phyloP scores from a whole-genome alignment of 768 basidiomycete genomes.

The Russula dissimulans region DNA sequence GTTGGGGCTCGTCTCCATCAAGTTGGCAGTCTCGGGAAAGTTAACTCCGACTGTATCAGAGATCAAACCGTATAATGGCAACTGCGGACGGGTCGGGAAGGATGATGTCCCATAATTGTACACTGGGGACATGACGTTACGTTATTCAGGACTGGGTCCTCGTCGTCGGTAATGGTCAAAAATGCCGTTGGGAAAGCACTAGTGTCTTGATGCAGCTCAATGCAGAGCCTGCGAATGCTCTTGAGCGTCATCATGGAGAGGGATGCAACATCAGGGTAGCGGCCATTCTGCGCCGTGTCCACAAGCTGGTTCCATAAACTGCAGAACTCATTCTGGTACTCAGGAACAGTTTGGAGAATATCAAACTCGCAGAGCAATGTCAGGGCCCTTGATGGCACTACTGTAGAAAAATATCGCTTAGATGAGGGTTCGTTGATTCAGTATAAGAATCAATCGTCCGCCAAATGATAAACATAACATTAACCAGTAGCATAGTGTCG shows the following conservation, averaged over 20 bases:
- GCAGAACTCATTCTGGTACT: background rate
- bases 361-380: background rate
- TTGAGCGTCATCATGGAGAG: background rate
- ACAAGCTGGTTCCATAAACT: slow-evolving; percentile 1
- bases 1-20: too few species aligned
- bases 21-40: too few species aligned
- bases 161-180: background rate
- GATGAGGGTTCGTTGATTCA: background rate
- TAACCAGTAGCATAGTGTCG: background rate
- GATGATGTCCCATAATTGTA: background rate
- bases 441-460: background rate
- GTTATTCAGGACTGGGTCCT: background rate
- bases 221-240: background rate
- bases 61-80: background rate
- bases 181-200: background rate
- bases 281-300: background rate
- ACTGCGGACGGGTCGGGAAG: background rate
- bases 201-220: background rate
- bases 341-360: background rate
- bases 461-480: background rate
- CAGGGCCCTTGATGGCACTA: background rate
- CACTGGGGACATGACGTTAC: background rate
- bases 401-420: background rate
- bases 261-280: background rate
- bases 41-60: background rate